phyloP scores from a whole-genome alignment of 2,329 filamentous ascomycete species.

The Hymenoscyphus occultus region DNA sequence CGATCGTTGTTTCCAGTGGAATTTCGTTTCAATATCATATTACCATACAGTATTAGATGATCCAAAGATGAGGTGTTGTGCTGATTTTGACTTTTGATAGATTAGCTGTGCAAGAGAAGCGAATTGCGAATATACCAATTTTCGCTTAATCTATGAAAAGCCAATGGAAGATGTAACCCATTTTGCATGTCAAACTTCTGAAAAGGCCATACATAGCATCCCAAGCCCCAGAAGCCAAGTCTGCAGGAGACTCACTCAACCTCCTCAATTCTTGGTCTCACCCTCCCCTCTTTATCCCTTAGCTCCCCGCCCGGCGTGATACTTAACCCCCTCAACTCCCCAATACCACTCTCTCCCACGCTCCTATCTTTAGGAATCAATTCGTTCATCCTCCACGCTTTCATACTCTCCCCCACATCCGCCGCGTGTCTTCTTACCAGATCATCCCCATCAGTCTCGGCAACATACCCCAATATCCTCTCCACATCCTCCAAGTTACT shows the following conservation, averaged over 20 bases:
- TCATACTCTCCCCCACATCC: conserved; percentile 64
- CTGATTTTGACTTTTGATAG: no score
- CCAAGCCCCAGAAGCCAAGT: no score
- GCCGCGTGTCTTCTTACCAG: conserved; percentile 64
- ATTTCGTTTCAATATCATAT: no score
- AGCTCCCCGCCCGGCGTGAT: conserved; percentile 36
- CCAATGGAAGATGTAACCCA: no score
- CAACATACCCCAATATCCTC: conserved; percentile 61
- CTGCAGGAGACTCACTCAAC: conserved; percentile 47
- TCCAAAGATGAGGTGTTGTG: no score
- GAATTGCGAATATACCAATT: no score
- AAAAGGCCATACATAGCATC: no score
- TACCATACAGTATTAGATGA: no score
- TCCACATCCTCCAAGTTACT: conserved; percentile 59
- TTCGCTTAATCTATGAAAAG: no score
- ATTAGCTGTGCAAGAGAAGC: no score
- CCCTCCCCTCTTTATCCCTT: conserved; percentile 10
- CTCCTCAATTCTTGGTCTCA: conserved; percentile 54
- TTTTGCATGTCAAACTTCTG: no score
- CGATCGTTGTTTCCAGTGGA: no score
- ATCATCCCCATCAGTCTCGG: conserved; percentile 63
- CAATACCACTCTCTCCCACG: conserved; percentile 27
- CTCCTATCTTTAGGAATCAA: conserved; percentile 19
- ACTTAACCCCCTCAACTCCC: conserved; percentile 44
- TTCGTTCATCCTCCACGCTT: conserved; percentile 56